These are phyloP conservation scores for Tylopilus balloui DNA, from an alignment of 768 basidiomycete genomes.

Conservation along the genomic window DNA sequence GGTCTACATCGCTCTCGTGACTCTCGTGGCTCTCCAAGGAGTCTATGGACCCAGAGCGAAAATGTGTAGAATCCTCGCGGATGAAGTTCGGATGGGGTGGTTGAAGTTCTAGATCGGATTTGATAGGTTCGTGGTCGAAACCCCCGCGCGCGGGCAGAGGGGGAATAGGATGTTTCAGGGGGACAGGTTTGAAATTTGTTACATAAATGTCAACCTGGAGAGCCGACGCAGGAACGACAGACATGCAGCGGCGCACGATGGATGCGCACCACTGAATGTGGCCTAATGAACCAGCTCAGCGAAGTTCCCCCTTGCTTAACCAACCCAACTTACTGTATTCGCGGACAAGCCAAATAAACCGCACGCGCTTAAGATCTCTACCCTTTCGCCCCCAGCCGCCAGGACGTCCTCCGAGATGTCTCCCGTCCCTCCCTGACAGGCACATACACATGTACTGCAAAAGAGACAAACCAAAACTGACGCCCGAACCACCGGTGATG, in stretches of 20 bases:
- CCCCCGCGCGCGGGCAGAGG: slow-evolving; percentile 19
- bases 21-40: slow-evolving; percentile 33
- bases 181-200: slow-evolving; percentile 47
- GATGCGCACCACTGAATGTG: slow-evolving; percentile 77
- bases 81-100: slow-evolving; percentile 35
- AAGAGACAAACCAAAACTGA: slow-evolving; percentile 65
- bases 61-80: slow-evolving; percentile 5
- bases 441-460: slow-evolving; percentile 60
- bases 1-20: slow-evolving; percentile 35
- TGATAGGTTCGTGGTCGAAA: slow-evolving; percentile 3
- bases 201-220: slow-evolving; percentile 74
- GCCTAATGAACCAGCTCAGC: slow-evolving; percentile 35
- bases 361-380: slow-evolving; percentile 48
- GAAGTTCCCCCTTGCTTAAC: neutral
- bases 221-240: slow-evolving; percentile 42
- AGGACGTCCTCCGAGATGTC: slow-evolving; percentile 41
- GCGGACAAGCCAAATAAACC: slow-evolving; percentile 74
- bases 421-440: slow-evolving; percentile 52
- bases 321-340: slow-evolving; percentile 57
- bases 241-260: slow-evolving; percentile 56
- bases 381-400: slow-evolving; percentile 41
- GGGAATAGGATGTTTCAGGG: slow-evolving; percentile 2
- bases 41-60: slow-evolving; percentile 16
- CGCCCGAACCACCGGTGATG: slow-evolving; percentile 69
- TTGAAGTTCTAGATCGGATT: slow-evolving; percentile 25